Base-by-base conservation (phyloP, 1,139 yeast genomes). In the Schwanniomyces etchellsii region DNA sequence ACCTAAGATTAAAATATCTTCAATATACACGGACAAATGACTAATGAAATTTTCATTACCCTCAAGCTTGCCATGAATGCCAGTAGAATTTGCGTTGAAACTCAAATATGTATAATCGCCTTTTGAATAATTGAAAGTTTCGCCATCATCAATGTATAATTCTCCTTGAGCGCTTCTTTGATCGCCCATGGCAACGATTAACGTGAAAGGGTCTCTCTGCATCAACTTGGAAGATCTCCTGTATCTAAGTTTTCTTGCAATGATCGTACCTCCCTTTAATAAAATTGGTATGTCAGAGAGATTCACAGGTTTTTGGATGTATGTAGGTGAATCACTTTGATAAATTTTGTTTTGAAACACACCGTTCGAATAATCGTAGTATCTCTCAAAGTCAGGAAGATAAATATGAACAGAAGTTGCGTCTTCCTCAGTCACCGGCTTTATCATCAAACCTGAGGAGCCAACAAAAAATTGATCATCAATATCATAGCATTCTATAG, bases 381-480 rank as follows among this genome's bases (percentile, higher is more conserved):
- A 88, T 3, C 65, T 45, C 41, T 71, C 74, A 15, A 65, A 64
- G 35, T 78, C 83, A 0, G 97, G 95, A 24, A 91, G 50, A 34
- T 70, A 67, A 14, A 89, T 57, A 0, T 60, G 52, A 2, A 73
- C 69, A 1, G 53, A 35, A 0, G 48, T 44, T 2, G 70, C 72
- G 5, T 64, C 74, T 41, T 77, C 77, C 3, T 69, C 72, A 3
- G 84, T 77, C 1, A 91, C 77, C 3, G 99, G 99, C 47, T 82
- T 84, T 2, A 83, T 88, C 38, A 91, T 51, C 15, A 91, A 52
- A 1, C 93, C 94, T 9, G 80, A 64, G 34, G 66, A 58, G 12
- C 95, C 95, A 18, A 91, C 43, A 47, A 75, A 84, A 55, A 89
- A 91, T 52, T 88, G 81, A 57, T 91, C 93, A 38, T 91, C 96